phyloP scores from a whole-genome alignment of 179 eudicot species.

The Spergularia azorica region DNA sequence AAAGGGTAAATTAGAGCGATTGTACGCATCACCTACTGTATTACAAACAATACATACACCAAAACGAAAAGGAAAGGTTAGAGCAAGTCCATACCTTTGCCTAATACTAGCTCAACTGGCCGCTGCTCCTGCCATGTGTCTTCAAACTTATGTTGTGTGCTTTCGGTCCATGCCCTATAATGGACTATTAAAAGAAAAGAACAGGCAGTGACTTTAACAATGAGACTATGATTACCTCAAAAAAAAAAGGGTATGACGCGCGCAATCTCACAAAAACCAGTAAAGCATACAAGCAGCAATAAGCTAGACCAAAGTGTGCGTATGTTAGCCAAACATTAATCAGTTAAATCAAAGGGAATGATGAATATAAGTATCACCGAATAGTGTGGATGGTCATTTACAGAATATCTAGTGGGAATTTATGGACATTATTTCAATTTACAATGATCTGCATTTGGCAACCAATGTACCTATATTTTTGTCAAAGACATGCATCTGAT shows the following conservation, averaged over 20 bases:
- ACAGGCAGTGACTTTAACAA: conserved; percentile 2
- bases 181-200: conserved; percentile 55
- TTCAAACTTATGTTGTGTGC: conserved; percentile 94
- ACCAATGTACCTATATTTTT: too few relatives aligned
- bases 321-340: not conserved
- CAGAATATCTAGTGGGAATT: too few relatives aligned
- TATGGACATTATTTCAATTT: too few relatives aligned
- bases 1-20: too few relatives aligned
- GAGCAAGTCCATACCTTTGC: conserved; percentile 66
- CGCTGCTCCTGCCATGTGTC: conserved; percentile 97
- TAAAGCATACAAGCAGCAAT: not conserved
- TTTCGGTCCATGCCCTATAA: conserved; percentile 93
- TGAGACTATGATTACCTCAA: not conserved
- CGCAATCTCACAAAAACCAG: not conserved
- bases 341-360: not conserved
- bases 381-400: too few relatives aligned
- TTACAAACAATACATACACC: not conserved
- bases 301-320: not conserved
- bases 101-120: conserved; percentile 75
- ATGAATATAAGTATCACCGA: too few relatives aligned
- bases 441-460: too few relatives aligned
- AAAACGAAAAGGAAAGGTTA: conserved; percentile 8
- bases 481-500: too few relatives aligned
- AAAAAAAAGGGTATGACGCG: too few relatives aligned
- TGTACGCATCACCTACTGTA: too few relatives aligned